Evolutionary conservation across 2,329 filamentous ascomycete genomes (phyloP), one percentile per base, ranked within the genome.

Genomic region (Colletotrichum brevisporum): DNA sequence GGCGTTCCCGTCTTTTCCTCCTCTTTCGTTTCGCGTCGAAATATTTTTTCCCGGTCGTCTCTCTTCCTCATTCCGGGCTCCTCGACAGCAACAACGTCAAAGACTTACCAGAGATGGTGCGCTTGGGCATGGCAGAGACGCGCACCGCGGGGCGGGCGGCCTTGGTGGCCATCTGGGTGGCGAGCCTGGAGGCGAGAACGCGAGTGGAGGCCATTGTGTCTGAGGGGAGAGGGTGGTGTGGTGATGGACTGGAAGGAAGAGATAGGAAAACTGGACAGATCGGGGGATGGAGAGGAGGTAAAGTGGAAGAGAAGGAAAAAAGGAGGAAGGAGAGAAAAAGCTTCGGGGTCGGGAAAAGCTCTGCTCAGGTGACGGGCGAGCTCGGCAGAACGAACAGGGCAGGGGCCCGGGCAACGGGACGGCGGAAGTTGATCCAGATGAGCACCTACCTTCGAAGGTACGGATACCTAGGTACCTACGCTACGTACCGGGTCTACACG

Each of bases 181-280:
- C 91, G 87, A 94, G 88, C 84, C 92, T 90, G 80, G 91, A 91
- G 82, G 92, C 90, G 85, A 93, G 88, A 83, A 94, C 88, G 86
- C 92, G 92, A 83, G 89, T 86, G 83, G 90, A 88, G 83, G 92
- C 90, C 92, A 94, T 94, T 93, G 88, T 89, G 88, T 90, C 84
- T 86, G 77, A 75, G 76, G 80, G 81, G 80, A 78, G 80, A 80
- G 83, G 82, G 82, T 77, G 77, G 75, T 76, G 77, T 74, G 65
- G 13, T 68, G 72, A 67, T 73, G 71, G 65, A 63, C 67, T 67
- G 63, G 70, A 67, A 71, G 51, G 59, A 65, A 72, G 70, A 70
- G 70, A 70, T 69, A 72, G 66, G 67, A 71, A 72, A 71, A 60
- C 47, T 63, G 53, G 68, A 67, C 69, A 69, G 52, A 67, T 71